A percentile compares a stretch with the other conserved stretches of the same genome.
Evolutionary conservation across 2,329 filamentous ascomycete species (phyloP).

Genomic region (Pseudogymnoascus sp.): DNA sequence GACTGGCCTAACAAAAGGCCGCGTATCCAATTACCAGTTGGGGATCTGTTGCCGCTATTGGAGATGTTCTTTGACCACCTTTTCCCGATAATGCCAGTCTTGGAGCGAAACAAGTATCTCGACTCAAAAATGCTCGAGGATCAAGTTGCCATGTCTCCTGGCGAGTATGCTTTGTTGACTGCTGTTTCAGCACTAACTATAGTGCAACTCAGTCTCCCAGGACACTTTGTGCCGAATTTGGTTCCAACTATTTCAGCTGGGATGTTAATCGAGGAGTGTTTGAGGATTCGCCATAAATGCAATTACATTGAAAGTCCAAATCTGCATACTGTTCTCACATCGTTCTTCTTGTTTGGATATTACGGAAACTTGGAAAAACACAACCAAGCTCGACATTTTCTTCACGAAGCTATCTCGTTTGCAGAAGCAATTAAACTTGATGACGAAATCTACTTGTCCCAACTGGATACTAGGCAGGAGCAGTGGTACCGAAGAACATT

Average conservation of each 20-base stretch:
- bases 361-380: conserved; percentile 29
- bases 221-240: neutral
- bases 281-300: conserved; percentile 23
- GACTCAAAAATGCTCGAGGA: neutral
- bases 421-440: conserved; percentile 26
- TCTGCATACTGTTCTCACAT: conserved; percentile 26
- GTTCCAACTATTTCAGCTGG: conserved; percentile 3
- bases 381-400: conserved; percentile 30
- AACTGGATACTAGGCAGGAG: neutral
- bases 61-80: conserved; percentile 47
- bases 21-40: neutral
- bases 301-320: conserved; percentile 25
- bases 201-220: conserved; percentile 6
- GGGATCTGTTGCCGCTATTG: neutral
- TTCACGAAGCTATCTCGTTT: conserved; percentile 27
- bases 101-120: conserved; percentile 31
- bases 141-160: neutral
- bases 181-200: conserved; percentile 2
- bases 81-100: conserved; percentile 51
- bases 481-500: conserved; percentile 24
- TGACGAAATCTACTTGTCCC: conserved; percentile 20
- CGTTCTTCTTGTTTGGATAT: conserved; percentile 29
- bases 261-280: conserved; percentile 26
- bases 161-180: neutral
- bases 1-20: neutral